Conservation (phyloP, 148 eudicot species). For the Cornus suecica region DNA sequence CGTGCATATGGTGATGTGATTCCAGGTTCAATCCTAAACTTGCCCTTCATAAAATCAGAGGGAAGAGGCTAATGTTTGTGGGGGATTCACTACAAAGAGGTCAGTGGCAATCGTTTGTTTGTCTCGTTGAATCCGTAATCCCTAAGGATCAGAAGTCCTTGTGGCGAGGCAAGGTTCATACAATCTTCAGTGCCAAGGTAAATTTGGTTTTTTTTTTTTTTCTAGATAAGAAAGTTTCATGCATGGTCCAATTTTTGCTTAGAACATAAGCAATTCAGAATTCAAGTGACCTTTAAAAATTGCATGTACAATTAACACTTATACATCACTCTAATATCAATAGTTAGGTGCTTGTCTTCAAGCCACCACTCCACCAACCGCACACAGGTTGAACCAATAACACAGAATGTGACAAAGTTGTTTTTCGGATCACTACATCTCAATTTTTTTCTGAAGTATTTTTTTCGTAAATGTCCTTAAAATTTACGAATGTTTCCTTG, state of each 20-base stretch:
- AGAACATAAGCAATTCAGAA: too few species aligned
- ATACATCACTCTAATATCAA: too few species aligned
- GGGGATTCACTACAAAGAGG: conserved; percentile 91
- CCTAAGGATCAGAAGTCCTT: conserved; percentile 63
- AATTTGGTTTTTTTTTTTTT: too few species aligned
- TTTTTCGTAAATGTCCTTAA: too few species aligned
- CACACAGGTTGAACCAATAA: too few species aligned
- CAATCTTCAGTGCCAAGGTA: conserved; percentile 73
- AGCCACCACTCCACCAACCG: too few species aligned
- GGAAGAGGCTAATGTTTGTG: conserved; percentile 90
- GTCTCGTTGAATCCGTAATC: conserved; percentile 60
- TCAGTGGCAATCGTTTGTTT: conserved; percentile 96
- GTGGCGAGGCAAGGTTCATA: conserved; percentile 59
- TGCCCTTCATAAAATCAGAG: conserved; percentile 63
- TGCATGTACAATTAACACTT: too few species aligned
- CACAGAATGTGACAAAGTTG: not conserved
- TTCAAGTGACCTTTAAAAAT: too few species aligned
- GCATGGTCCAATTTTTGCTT: too few species aligned
- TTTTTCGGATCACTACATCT: not conserved
- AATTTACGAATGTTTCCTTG: too few species aligned
- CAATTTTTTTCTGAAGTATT: not conserved
- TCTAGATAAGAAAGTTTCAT: not conserved
- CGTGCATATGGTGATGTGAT: not conserved
- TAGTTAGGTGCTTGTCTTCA: too few species aligned
- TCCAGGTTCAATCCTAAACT: conserved; percentile 65